Conservation (phyloP, 1,284 basidiomycete genomes). For the Fomitopsis schrenkii region DNA sequence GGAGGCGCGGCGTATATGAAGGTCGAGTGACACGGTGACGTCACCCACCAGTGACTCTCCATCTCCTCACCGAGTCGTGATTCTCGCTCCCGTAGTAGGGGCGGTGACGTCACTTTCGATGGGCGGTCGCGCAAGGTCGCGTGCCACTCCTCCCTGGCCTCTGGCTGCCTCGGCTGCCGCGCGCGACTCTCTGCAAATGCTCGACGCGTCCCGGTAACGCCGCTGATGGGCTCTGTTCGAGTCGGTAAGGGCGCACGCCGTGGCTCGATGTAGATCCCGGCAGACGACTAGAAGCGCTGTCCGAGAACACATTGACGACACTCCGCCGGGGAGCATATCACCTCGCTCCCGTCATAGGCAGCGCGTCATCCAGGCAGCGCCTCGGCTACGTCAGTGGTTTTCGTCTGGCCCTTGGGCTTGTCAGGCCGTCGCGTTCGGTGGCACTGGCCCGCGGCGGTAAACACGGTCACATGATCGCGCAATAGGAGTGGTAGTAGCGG, state of each 20-base stretch:
- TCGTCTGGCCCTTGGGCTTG: too few relatives aligned
- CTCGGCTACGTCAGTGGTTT: background rate
- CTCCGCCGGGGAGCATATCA: background rate
- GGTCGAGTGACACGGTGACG: conserved; percentile 3
- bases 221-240: too few relatives aligned
- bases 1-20: conserved; percentile 1
- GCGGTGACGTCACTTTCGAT: background rate
- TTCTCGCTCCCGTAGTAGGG: background rate
- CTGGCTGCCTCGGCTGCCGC: background rate
- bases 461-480: background rate
- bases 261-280: too few relatives aligned
- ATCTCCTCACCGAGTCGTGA: too few relatives aligned
- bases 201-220: too few relatives aligned
- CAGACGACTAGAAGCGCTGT: too few relatives aligned
- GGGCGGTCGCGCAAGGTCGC: background rate
- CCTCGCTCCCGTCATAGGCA: too few relatives aligned
- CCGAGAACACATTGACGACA: background rate
- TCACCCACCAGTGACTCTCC: background rate
- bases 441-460: background rate
- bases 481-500: too few relatives aligned
- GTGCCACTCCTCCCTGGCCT: background rate
- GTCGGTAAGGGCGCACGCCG: too few relatives aligned
- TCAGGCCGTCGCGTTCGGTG: too few relatives aligned
- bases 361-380: too few relatives aligned
- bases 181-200: background rate